Base-by-base conservation (phyloP, 768 basidiomycete species). In the Boletus rex-veris region DNA sequence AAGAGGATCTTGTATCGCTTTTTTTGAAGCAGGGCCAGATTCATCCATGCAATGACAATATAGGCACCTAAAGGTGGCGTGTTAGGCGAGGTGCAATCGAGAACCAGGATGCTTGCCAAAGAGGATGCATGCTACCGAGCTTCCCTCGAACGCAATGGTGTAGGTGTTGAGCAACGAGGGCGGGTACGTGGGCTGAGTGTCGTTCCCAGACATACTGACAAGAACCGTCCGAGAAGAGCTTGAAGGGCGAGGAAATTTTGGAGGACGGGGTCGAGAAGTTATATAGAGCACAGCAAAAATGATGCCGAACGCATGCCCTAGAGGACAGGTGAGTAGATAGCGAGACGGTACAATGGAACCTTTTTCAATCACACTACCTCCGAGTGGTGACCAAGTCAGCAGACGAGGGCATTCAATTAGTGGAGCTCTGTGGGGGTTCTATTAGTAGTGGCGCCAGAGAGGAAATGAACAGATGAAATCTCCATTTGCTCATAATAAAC, bases 141-240 rank as follows among this genome's bases (percentile, higher is more conserved):
- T 54, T 41, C 64, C 64, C 44, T 64, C 59, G 37, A 66, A 54
- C 5, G 59, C 62, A 5, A 66, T 58, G 38, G 57, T 65, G 30
- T 66, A 66, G 9, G 45, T 12, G 37, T 43, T 55, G 57, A 58
- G 58, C 38, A 61, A 16, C 15, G 45, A 37, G 4, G 47, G 12
- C 2, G 64, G 21, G 35, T 56, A 66, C 5, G 50, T 11, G 36
- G 54, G 18, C 12, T 53, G 53, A 39, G 58, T 0, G 50, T 12
- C 21, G 40, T 21, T 54, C 12, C 24, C 55, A 39, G 64, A 66
- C 64, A 65, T 64, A 7, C 8, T 48, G 38, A 8, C 5, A 37
- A 35, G 9, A 21, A 21, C 7, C 15, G 48, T 47, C 41, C 19
- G n/a, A 24, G 28, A 30, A 45, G 43, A 8, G 33, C 36, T 37